phyloP scores from a whole-genome alignment of 768 basidiomycete genomes.

The Fomitopsis serialis region DNA sequence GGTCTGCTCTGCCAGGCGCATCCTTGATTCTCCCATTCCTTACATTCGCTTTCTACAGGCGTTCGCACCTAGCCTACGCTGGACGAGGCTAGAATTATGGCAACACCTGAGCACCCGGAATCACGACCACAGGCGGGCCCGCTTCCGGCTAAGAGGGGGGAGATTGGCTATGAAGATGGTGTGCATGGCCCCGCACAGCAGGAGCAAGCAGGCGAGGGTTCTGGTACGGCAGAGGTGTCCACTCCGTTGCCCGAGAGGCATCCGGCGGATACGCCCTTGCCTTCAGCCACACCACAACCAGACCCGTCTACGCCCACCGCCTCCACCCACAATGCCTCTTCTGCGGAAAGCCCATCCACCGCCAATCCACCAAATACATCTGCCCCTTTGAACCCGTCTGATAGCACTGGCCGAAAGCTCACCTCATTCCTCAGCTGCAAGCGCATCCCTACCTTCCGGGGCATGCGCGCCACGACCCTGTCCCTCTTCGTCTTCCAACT shows the following conservation, averaged over 20 bases:
- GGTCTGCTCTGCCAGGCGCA: constrained; percentile 18
- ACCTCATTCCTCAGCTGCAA: constrained; percentile 38
- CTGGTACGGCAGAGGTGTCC: neutral
- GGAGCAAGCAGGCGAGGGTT: constrained; percentile 3
- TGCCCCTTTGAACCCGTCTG: constrained; percentile 17
- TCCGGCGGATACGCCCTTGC: constrained; percentile 36
- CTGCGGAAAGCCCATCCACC: constrained; percentile 1
- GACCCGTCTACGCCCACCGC: constrained; percentile 16
- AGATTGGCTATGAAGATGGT: constrained; percentile 55
- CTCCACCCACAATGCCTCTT: constrained; percentile 6
- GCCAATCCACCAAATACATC: neutral
- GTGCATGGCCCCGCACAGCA: constrained; percentile 22
- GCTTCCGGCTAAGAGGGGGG: constrained; percentile 58
- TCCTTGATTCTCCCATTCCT: constrained; percentile 7
- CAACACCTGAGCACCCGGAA: constrained; percentile 5
- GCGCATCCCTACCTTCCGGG: constrained; percentile 32
- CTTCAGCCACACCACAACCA: constrained; percentile 7
- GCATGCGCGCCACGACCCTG: constrained; percentile 42
- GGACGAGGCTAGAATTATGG: constrained; percentile 8
- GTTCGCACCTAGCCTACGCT: constrained; percentile 5
- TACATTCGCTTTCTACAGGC: neutral
- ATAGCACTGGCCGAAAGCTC: constrained; percentile 25
- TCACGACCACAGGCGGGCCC: constrained; percentile 44
- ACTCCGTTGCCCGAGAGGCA: constrained; percentile 39
- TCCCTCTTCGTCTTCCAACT: constrained; percentile 35